Evolutionary conservation across 129 eudicot genomes (phyloP).

Genomic region (carrot (Daucus carota)): DNA sequence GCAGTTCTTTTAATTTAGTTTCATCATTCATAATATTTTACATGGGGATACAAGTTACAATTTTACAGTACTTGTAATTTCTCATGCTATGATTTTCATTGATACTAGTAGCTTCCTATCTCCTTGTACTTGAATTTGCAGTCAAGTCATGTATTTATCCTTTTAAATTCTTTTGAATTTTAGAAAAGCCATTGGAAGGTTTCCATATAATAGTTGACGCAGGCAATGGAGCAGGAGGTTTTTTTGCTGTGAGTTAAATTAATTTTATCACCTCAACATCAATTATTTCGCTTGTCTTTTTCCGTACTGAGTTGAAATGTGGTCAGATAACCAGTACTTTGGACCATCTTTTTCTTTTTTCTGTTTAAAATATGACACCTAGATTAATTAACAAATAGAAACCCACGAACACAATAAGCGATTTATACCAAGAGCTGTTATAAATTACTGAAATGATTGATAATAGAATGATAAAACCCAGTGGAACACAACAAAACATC

Average conservation of each 20-base stretch:
- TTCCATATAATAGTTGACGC: conserved; percentile 97
- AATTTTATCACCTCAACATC: not conserved
- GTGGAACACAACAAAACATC: no score
- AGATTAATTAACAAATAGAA: no score
- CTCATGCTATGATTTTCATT: not conserved
- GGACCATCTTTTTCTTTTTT: not conserved
- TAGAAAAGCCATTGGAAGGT: conserved; percentile 96
- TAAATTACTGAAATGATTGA: no score
- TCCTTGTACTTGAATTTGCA: not conserved
- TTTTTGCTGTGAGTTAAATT: conserved; percentile 66
- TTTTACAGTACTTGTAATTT: not conserved
- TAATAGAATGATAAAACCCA: no score
- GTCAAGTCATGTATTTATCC: conserved; percentile 10
- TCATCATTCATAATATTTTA: not conserved
- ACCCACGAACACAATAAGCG: no score
- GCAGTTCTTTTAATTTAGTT: not conserved
- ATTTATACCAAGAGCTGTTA: no score
- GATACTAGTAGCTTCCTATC: not conserved
- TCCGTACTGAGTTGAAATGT: not conserved
- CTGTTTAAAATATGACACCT: not conserved
- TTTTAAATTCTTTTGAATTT: conserved; percentile 16
- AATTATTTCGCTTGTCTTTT: not conserved
- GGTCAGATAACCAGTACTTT: not conserved
- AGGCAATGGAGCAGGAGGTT: conserved; percentile 99
- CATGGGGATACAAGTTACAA: not conserved